Evolutionary conservation across 2,329 filamentous ascomycete species (phyloP).

Genomic region (Diplodia seriata): DNA sequence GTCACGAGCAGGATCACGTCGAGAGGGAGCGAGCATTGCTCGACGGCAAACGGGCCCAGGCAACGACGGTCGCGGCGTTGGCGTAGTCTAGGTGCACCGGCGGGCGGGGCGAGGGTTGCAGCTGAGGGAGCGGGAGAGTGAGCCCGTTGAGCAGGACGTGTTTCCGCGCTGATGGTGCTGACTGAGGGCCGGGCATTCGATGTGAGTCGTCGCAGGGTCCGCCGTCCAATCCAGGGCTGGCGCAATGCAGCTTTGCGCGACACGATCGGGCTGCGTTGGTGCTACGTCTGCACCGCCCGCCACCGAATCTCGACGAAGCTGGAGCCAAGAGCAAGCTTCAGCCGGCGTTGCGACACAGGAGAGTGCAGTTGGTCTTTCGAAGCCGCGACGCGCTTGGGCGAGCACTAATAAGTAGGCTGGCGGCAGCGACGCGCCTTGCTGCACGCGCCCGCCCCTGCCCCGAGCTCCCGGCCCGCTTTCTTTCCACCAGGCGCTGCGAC

Average conservation of each 20-base stretch:
- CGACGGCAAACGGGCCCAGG: not conserved
- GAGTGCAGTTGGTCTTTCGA: not conserved
- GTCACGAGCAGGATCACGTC: not conserved
- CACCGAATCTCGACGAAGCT: no score
- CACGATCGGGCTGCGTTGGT: slow-evolving; percentile 8
- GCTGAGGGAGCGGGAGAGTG: slow-evolving; percentile 3
- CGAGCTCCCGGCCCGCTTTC: slow-evolving; percentile 9
- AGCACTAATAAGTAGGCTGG: not conserved
- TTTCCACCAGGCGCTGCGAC: slow-evolving; percentile 2
- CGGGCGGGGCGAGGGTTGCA: not conserved
- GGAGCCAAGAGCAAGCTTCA: not conserved
- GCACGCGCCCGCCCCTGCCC: not conserved
- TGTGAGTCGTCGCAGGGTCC: slow-evolving; percentile 9
- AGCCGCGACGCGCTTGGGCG: not conserved
- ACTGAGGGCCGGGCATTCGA: not conserved
- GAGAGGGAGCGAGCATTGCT: slow-evolving; percentile 10
- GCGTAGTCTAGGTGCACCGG: no score
- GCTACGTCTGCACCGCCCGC: slow-evolving; percentile 8
- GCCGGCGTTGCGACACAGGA: not conserved
- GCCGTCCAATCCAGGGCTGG: slow-evolving; percentile 15
- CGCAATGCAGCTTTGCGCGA: not conserved
- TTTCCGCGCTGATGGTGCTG: slow-evolving; percentile 7
- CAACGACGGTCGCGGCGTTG: slow-evolving; percentile 6
- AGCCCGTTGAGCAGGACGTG: not conserved
- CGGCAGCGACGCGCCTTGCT: slow-evolving; percentile 7